Evolutionary conservation across 192 early-diverging fungal genomes (phyloP).

Genomic region (Backusella australiensis): DNA sequence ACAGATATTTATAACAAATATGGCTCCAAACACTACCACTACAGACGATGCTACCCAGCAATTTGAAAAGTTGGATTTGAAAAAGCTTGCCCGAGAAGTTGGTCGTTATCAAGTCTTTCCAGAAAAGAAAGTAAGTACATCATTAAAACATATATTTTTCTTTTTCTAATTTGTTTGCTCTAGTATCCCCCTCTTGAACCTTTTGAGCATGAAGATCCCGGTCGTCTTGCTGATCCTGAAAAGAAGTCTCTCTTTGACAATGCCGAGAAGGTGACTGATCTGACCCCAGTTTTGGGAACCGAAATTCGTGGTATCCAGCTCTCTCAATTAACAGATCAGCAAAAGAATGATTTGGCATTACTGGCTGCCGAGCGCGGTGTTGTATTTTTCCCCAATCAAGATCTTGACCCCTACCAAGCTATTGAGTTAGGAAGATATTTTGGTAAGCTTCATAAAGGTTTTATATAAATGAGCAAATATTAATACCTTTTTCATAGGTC

Average conservation of each 20-base stretch:
- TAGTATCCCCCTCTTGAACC: conserved; percentile 22
- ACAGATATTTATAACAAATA: background rate
- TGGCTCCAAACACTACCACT: background rate
- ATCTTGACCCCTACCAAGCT: conserved; percentile 53
- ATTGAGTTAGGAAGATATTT: conserved; percentile 50
- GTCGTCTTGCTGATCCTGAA: conserved; percentile 48
- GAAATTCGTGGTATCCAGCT: conserved; percentile 63
- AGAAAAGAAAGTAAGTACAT: background rate
- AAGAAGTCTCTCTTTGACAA: conserved; percentile 54
- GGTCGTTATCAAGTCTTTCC: background rate
- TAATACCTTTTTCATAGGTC: background rate
- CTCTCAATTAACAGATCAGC: conserved; percentile 55
- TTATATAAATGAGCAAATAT: background rate
- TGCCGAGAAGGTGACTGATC: conserved; percentile 52
- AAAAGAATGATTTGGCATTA: conserved; percentile 59
- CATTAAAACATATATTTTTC: background rate
- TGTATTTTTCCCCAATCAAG: conserved; percentile 69
- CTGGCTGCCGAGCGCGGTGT: conserved; percentile 65
- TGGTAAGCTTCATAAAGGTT: conserved; percentile 27
- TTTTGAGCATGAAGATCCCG: conserved; percentile 31
- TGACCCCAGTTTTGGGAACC: conserved; percentile 61
- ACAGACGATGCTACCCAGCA: background rate
- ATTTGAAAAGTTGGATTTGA: conserved; percentile 6
- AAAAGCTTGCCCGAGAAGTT: background rate
- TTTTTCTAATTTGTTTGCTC: background rate